Percentiles rank a stretch among this genome's conserved stretches.
phyloP scores from a whole-genome alignment of 257 asterid genomes.

The Cynanchum wilfordii region DNA sequence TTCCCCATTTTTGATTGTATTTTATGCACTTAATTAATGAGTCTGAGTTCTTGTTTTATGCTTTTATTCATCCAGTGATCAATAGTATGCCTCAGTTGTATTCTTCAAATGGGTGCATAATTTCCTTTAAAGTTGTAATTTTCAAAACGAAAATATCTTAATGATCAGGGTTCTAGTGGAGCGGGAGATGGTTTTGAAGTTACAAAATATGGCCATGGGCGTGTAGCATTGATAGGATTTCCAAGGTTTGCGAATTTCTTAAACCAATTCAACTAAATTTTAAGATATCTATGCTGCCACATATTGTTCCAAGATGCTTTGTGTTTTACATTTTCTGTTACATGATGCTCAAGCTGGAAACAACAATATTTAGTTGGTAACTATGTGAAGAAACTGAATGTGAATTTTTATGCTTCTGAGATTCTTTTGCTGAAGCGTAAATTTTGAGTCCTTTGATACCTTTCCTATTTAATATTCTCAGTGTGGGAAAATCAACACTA shows the following conservation, averaged over 20 bases:
- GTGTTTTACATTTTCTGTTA: neutral
- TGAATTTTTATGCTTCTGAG: neutral
- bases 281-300: neutral
- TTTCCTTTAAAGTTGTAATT: neutral
- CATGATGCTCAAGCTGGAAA: neutral
- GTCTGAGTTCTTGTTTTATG: neutral
- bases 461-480: slow-evolving; percentile 21
- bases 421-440: neutral
- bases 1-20: neutral
- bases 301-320: neutral
- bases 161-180: slow-evolving; percentile 84
- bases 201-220: slow-evolving; percentile 95
- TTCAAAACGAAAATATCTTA: neutral
- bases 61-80: slow-evolving; percentile 1
- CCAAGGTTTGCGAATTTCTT: slow-evolving; percentile 60
- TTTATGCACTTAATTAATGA: neutral
- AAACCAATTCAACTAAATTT: neutral
- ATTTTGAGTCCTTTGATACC: neutral
- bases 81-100: neutral
- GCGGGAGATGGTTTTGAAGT: slow-evolving; percentile 99
- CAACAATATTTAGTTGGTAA: neutral
- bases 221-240: slow-evolving; percentile 95
- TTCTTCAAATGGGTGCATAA: neutral
- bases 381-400: neutral
- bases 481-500: slow-evolving; percentile 97